Percentiles rank a stretch among this genome's conserved stretches.
Evolutionary conservation across 2,329 filamentous ascomycete genomes (phyloP).

Genomic region (Colletotrichum eleusines): DNA sequence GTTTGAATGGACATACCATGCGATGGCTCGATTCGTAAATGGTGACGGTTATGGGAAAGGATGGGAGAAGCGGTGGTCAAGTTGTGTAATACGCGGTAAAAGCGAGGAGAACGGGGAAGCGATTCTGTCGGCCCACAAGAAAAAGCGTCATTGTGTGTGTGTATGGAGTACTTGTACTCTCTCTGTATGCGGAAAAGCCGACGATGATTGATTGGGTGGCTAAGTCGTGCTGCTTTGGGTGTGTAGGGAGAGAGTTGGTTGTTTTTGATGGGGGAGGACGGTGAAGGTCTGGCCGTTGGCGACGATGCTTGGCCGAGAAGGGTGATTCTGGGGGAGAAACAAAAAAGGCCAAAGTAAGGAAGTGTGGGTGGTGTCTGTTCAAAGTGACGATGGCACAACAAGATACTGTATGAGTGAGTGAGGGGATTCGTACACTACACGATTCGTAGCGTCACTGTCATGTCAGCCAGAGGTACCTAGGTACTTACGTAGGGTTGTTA

Average conservation of each 20-base stretch:
- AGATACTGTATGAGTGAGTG: too few species aligned
- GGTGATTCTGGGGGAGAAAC: not conserved
- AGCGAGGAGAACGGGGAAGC: conserved; percentile 17
- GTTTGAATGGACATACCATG: too few species aligned
- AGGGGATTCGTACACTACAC: too few species aligned
- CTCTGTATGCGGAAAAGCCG: not conserved
- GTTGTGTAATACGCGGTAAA: too few species aligned
- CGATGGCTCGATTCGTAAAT: not conserved
- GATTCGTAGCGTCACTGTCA: too few species aligned
- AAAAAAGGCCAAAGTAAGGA: too few species aligned
- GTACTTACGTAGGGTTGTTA: too few species aligned
- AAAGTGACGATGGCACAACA: not conserved
- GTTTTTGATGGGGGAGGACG: too few species aligned
- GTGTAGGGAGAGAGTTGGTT: too few species aligned
- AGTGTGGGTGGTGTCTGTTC: not conserved
- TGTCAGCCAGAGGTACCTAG: too few species aligned
- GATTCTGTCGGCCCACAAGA: not conserved
- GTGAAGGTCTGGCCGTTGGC: not conserved
- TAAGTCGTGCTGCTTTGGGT: not conserved
- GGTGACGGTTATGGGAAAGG: not conserved
- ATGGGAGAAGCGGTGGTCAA: conserved; percentile 5
- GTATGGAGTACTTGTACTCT: too few species aligned
- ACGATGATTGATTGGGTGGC: conserved; percentile 29
- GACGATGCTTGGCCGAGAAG: not conserved
- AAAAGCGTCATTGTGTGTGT: not conserved